Evolutionary conservation across 257 asterid genomes (phyloP), one percentile per base, ranked within the genome.

Genomic region (Ajuga chamaepitys): DNA sequence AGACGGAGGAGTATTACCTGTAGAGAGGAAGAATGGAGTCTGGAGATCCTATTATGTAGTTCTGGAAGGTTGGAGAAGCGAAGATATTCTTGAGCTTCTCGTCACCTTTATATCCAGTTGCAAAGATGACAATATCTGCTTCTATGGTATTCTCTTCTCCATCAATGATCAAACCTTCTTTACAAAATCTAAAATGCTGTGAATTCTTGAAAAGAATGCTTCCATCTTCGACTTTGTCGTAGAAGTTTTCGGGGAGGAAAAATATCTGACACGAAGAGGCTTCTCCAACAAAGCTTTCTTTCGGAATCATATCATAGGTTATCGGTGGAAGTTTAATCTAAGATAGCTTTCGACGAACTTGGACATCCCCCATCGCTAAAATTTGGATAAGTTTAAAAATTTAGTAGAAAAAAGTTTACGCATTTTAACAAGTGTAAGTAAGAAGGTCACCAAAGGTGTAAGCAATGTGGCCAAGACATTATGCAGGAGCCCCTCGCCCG

Each of bases 31-130:
- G 7, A 6, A 26, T 7, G 50, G 89, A 85, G 42, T 50, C 30
- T 4, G 81, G 73, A 56, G 82, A 55, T 30, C 82, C 85, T 2
- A 22, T 20, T 0, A 79, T 74, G 72, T 32, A 41, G 10, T 75
- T 73, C 22, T 75, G 84, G 46, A 82, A 75, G 0, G 51, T 50
- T 40, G 80, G 70, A 62, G 79, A 73, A 10, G 80, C 58, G 44
- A 85, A 78, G n/a, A 85, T 70, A 24, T 77, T 81, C 47, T 54
- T 67, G 38, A 85, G 81, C 73, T 80, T 85, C 58, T 78, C 67
- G 59, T 82, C 85, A 30, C 95, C 92, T 79, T 71, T 78, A 38
- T 77, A 87, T 26, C 92, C 92, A 1, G 92, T 87, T 5, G 92
- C 89, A 25, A 78, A 72, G 2, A 87, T 75, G 16, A 87, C 86